Base-by-base conservation (phyloP, 208 protist genomes). In the Leishmania tarentolae region DNA sequence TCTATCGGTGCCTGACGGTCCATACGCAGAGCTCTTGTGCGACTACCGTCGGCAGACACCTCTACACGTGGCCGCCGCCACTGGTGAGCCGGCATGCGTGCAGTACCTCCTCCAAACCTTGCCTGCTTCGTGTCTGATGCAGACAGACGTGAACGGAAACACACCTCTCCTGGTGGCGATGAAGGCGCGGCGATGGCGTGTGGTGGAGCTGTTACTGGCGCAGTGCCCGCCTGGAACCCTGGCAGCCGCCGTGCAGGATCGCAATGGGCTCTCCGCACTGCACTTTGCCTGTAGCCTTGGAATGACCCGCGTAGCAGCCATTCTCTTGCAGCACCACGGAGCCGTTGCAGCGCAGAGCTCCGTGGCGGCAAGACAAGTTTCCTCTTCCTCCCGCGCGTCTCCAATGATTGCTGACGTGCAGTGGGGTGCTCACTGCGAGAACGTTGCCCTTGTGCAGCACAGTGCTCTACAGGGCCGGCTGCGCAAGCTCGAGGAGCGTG, bases 141-240 rank as follows among this genome's bases (percentile, higher is more conserved):
- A 87, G 53, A 75, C 65, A 15, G 91, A 96, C 77, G 47, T 92
- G 59, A 94, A 85, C 80, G 91, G 93, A 59, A 77, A 86, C 83
- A 96, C 93, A 1, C 93, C 93, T 46, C 88, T 96, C 65, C 52
- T 96, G 37, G 63, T 88, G 21, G 93, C 91, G 21, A 80, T 96
- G 75, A 86, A 88, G 82, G 24, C 44, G 79, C 80, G 81, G 8
- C 73, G 83, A 61, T 81, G 85, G 71, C 74, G 74, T 2, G 87
- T 93, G 40, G 91, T 89, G 70, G 89, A 95, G 78, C 86, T 88
- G 81, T 66, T 96, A 44, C 71, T 94, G 72, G 52, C 87, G 50
- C 80, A 86, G 35, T 80, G 86, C 73, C 70, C 87, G 4, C 83
- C 87, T 8, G 90, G 87, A 50, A 79, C 86, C 37, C 47, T 92